Percentiles rank a stretch among this genome's conserved stretches.
Conservation (phyloP, 164 flowering plant species). For the Cinnamomum chago region DNA sequence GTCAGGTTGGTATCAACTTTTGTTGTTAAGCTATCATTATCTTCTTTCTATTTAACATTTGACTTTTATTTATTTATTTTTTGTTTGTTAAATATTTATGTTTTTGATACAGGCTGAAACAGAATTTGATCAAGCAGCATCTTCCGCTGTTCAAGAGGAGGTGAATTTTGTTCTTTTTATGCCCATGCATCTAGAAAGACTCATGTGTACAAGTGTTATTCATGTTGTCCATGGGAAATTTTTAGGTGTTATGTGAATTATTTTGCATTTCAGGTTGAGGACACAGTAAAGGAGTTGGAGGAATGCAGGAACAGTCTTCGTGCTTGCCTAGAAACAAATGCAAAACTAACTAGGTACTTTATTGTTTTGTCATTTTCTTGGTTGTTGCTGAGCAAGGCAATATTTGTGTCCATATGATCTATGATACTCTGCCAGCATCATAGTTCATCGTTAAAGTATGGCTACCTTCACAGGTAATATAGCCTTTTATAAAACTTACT, state of each 20-base stretch:
- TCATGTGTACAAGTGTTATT: not conserved
- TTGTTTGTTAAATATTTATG: not conserved
- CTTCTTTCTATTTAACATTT: conserved; percentile 6
- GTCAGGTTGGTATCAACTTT: conserved; percentile 20
- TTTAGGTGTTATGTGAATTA: not conserved
- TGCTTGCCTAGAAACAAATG: conserved; percentile 31
- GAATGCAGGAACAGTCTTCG: conserved; percentile 34
- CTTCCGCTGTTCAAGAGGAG: conserved; percentile 4
- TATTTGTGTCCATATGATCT: not conserved
- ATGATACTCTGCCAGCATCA: not conserved
- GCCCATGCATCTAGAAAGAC: not conserved
- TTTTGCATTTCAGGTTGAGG: conserved; percentile 28
- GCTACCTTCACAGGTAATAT: not conserved
- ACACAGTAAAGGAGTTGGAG: conserved; percentile 37
- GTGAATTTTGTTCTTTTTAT: not conserved
- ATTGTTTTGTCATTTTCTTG: not conserved
- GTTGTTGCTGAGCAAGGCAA: not conserved
- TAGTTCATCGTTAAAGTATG: too few species aligned
- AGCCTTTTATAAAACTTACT: not conserved
- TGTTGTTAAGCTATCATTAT: not conserved
- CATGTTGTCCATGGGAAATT: not conserved
- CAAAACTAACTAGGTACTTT: conserved; percentile 44
- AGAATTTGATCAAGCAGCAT: not conserved
- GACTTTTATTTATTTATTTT: not conserved
- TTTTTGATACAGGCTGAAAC: conserved; percentile 3